These are phyloP conservation scores for Colletotrichum plurivorum DNA, from an alignment of 2,329 filamentous ascomycete species.

Conservation along the genomic window DNA sequence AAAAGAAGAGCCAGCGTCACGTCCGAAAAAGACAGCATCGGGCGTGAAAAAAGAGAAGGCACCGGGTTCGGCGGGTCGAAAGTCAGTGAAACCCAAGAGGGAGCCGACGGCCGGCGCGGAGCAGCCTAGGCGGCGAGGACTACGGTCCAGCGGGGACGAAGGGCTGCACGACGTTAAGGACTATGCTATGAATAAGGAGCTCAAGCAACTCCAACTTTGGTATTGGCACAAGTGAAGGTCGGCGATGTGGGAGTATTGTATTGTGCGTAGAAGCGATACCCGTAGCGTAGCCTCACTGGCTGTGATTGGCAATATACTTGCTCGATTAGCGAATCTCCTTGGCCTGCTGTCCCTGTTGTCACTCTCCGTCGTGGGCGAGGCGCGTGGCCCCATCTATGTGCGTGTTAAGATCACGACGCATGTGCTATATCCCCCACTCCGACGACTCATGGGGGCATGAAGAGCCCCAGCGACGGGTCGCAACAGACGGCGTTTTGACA, in stretches of 20 bases:
- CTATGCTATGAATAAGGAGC: neutral
- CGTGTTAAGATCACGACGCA: neutral
- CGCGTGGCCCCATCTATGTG: too few species aligned
- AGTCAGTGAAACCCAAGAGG: too few species aligned
- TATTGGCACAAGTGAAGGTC: neutral
- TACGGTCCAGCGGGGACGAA: neutral
- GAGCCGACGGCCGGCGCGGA: too few species aligned
- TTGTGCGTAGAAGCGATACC: neutral
- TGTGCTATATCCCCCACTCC: neutral
- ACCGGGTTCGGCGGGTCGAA: too few species aligned
- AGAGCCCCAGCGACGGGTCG: neutral
- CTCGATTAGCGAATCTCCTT: too few species aligned
- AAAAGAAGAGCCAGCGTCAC: too few species aligned
- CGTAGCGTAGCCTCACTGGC: neutral
- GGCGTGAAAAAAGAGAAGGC: too few species aligned
- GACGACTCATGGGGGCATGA: conserved; percentile 3
- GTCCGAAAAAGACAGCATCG: too few species aligned
- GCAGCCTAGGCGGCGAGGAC: neutral
- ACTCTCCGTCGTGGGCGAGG: too few species aligned
- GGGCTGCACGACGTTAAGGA: too few species aligned
- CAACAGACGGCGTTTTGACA: conserved; percentile 8
- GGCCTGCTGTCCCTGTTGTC: too few species aligned
- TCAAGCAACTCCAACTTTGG: neutral
- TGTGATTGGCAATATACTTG: too few species aligned
- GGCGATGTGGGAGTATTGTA: neutral